phyloP scores from a whole-genome alignment of 805 yeast species.

The Starmerella potacharoeniae region DNA sequence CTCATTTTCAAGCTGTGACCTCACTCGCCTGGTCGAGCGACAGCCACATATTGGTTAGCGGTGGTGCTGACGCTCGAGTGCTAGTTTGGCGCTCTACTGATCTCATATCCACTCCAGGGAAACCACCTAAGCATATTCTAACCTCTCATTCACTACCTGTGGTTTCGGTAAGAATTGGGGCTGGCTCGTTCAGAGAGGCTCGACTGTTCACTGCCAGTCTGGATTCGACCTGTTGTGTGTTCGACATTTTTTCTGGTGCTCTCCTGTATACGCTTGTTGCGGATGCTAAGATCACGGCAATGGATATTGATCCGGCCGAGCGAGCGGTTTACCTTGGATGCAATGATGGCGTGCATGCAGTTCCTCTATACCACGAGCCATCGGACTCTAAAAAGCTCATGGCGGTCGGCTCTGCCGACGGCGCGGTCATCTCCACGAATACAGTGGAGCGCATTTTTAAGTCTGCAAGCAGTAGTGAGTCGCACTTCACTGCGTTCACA shows the following conservation, averaged over 20 bases:
- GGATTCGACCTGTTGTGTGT: conserved; percentile 67
- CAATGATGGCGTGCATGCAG: conserved; percentile 47
- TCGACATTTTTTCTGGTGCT: conserved; percentile 39
- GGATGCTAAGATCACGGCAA: conserved; percentile 42
- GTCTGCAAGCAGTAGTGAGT: neutral
- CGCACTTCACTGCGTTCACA: conserved; percentile 40
- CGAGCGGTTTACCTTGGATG: conserved; percentile 64
- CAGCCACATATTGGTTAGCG: conserved; percentile 56
- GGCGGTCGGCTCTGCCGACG: conserved; percentile 46
- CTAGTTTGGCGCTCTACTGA: conserved; percentile 63
- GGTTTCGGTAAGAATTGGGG: conserved; percentile 37
- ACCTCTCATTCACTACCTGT: conserved; percentile 38
- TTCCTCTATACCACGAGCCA: conserved; percentile 39
- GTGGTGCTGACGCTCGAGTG: conserved; percentile 73
- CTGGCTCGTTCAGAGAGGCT: conserved; percentile 48
- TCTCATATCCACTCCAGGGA: conserved; percentile 35
- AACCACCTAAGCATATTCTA: conserved; percentile 24
- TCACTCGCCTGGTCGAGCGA: conserved; percentile 49
- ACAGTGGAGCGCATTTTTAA: conserved; percentile 30
- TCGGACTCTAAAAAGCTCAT: conserved; percentile 35
- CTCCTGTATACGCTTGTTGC: conserved; percentile 64
- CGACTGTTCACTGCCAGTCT: conserved; percentile 56
- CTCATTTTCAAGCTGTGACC: conserved; percentile 71
- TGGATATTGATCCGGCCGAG: conserved; percentile 68
- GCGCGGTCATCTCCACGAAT: conserved; percentile 42